phyloP scores from a whole-genome alignment of 2,329 filamentous ascomycete genomes.

The Botrytis sinoallii region DNA sequence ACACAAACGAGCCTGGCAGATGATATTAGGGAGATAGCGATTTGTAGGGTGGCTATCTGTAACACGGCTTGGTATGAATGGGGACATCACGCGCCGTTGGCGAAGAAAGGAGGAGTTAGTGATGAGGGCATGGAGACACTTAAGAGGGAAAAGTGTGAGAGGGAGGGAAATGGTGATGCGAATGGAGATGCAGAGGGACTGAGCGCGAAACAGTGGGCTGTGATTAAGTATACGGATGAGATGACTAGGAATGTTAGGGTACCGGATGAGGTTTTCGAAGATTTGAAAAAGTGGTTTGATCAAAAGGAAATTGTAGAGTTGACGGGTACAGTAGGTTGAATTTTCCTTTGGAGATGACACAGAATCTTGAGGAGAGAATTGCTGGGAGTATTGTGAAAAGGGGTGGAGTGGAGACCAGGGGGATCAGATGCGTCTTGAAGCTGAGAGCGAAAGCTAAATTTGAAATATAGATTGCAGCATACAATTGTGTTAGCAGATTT shows the following conservation, averaged over 20 bases:
- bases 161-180: slow-evolving; percentile 34
- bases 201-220: slow-evolving; percentile 61
- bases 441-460: not conserved
- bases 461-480: slow-evolving; percentile 57
- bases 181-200: slow-evolving; percentile 41
- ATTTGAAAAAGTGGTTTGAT: slow-evolving; percentile 58
- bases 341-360: not conserved
- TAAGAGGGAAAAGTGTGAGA: slow-evolving; percentile 15
- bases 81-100: slow-evolving; percentile 69
- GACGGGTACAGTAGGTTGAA: slow-evolving; percentile 56
- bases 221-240: slow-evolving; percentile 73
- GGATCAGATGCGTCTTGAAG: not conserved
- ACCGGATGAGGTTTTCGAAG: slow-evolving; percentile 62
- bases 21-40: slow-evolving; percentile 71
- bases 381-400: not conserved
- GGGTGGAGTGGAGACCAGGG: not conserved
- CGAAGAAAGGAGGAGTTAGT: slow-evolving; percentile 33
- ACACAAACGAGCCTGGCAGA: slow-evolving; percentile 50
- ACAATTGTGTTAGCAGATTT: slow-evolving; percentile 84
- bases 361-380: not conserved
- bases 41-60: slow-evolving; percentile 75
- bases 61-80: slow-evolving; percentile 86
- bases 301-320: slow-evolving; percentile 78
- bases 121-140: slow-evolving; percentile 34
- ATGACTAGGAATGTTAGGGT: slow-evolving; percentile 77